These are phyloP conservation scores for Sutorius eximius DNA, from an alignment of 1,284 basidiomycete species.

Conservation along the genomic window DNA sequence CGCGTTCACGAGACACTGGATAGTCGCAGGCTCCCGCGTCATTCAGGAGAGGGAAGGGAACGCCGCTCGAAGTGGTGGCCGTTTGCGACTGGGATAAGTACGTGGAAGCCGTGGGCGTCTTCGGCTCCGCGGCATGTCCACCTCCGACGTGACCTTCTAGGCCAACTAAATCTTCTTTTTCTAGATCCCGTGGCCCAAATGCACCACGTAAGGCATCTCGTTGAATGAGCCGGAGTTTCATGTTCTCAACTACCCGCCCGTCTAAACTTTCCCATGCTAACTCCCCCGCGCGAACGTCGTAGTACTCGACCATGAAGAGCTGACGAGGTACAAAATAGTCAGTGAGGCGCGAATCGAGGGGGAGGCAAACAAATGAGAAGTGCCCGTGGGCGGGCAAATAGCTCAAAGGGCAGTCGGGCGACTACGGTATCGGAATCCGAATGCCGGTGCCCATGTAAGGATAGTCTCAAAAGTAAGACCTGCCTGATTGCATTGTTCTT, in stretches of 20 bases:
- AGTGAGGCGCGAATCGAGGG: conserved; percentile 24
- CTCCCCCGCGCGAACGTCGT: conserved; percentile 55
- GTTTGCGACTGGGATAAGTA: conserved; percentile 37
- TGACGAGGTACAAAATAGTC: conserved; percentile 26
- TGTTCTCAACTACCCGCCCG: conserved; percentile 43
- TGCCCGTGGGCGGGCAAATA: not conserved
- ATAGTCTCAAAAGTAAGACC: conserved; percentile 13
- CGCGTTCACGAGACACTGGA: conserved; percentile 26
- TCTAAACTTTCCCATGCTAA: conserved; percentile 45
- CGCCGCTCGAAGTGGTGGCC: conserved; percentile 20
- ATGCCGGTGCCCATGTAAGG: conserved; percentile 1
- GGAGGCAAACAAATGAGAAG: conserved; percentile 2
- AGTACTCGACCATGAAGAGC: conserved; percentile 61
- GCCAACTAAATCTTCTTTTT: conserved; percentile 32
- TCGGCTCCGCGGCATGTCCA: conserved; percentile 37
- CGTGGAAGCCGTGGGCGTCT: conserved; percentile 37
- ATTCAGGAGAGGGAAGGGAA: conserved; percentile 37
- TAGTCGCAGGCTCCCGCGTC: conserved; percentile 24
- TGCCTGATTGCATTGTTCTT: conserved; percentile 31
- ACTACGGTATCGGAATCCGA: not conserved
- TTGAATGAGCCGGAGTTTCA: conserved; percentile 38
- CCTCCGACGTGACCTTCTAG: conserved; percentile 34
- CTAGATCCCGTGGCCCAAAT: conserved; percentile 24
- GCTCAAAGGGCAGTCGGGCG: conserved; percentile 7
- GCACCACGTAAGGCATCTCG: conserved; percentile 24